Conservation (phyloP, 2,329 filamentous ascomycete species). For the Aspergillus texensis region DNA sequence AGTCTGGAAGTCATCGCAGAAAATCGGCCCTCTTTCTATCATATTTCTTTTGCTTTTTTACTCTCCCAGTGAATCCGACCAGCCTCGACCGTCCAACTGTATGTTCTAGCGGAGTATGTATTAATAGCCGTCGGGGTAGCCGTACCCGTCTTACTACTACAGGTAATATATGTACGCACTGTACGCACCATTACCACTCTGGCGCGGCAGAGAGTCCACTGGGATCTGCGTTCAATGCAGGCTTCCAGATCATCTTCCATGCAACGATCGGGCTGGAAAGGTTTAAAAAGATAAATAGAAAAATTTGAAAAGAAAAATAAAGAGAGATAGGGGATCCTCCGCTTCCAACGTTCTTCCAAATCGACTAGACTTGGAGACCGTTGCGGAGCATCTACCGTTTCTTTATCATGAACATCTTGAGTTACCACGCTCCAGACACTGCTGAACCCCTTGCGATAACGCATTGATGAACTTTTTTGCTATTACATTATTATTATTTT, state of each 20-base stretch:
- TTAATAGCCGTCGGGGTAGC: background rate
- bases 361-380: background rate
- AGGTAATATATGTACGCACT: background rate
- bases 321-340: background rate
- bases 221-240: conserved; percentile 1
- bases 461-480: background rate
- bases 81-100: background rate
- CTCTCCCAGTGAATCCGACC: background rate
- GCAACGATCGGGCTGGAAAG: background rate
- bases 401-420: background rate
- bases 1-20: background rate
- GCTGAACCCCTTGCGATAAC: background rate
- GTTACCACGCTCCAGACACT: background rate
- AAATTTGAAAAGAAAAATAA: background rate
- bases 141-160: background rate
- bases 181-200: conserved; percentile 3
- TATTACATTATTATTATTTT: background rate
- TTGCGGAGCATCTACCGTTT: background rate
- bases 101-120: background rate
- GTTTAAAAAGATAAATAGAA: background rate
- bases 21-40: background rate
- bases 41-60: background rate
- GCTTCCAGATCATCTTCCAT: background rate
- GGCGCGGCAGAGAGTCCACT: background rate
- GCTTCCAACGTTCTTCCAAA: background rate